Base-by-base conservation (phyloP, 1,139 yeast species). In the Pichiaceae sp. region DNA sequence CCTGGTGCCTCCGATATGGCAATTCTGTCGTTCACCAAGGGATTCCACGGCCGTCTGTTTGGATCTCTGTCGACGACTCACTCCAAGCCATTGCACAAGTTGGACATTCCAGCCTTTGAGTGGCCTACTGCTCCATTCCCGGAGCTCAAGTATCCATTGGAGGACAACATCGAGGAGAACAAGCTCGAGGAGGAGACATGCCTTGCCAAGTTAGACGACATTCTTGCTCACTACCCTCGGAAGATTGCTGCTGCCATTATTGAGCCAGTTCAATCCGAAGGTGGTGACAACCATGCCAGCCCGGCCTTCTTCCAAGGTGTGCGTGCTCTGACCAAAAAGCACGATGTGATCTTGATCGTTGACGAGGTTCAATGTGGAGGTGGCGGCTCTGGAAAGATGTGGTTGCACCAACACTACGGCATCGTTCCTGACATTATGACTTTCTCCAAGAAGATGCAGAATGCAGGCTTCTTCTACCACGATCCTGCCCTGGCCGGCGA, bases 351-450 rank as follows among this genome's bases (percentile, higher is more conserved):
- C 45, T 62, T 82, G 66, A 82, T 82, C 49, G 74, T 81, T 40
- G 93, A 83, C 55, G 93, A 82, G 62, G 93, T 82, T 39, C 93
- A 82, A 63, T 82, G 93, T 36, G 93, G 93, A 54, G 83, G 82
- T 40, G 91, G 85, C 49, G 89, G 89, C 38, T 78, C 91, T 17
- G 93, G 93, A 49, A 69, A 68, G 48, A 66, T 82, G 67, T 82
- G 93, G 93, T 86, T 86, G 29, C 91, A 82, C 57, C 89, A 82
- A 62, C 82, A 79, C 61, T 82, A 82, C 67, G 65, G 78, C 52
- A 64, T 82, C 50, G 57, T 75, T 34, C 69, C 79, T 36, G 89
- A 80, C 56, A 66, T 80, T 63, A 85, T 80, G 37, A 76, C 87
- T 1, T 80, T 80, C 57, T 77, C 85, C 43, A 80, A 80, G 60